Evolutionary conservation across 2,329 filamentous ascomycete species (phyloP).

Genomic region (Fusarium illudens): DNA sequence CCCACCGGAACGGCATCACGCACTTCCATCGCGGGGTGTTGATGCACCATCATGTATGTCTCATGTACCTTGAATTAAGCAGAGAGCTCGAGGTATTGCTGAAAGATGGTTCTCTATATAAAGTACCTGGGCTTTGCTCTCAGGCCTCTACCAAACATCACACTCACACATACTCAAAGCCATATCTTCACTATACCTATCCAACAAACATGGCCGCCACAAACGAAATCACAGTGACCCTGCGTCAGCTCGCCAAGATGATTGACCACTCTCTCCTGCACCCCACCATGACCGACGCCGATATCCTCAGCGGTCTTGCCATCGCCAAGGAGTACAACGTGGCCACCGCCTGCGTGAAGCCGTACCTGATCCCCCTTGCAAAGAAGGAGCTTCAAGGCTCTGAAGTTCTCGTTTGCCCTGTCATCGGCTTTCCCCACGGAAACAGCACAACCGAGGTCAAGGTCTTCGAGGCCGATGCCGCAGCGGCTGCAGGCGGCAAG

Average conservation of each 20-base stretch:
- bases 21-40: neutral
- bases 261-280: conserved; percentile 71
- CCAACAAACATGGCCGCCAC: neutral
- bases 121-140: neutral
- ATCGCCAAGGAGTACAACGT: conserved; percentile 58
- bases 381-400: conserved; percentile 56
- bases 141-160: too few relatives aligned
- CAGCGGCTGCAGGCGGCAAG: conserved; percentile 56
- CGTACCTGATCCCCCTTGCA: conserved; percentile 62
- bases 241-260: conserved; percentile 59
- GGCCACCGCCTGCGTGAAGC: conserved; percentile 66
- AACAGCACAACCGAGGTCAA: conserved; percentile 64
- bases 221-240: conserved; percentile 49
- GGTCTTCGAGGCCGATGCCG: conserved; percentile 60
- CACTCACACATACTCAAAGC: neutral
- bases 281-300: conserved; percentile 66
- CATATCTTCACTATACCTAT: neutral
- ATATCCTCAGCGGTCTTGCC: conserved; percentile 59
- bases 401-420: conserved; percentile 62
- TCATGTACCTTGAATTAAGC: neutral
- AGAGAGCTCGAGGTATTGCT: neutral
- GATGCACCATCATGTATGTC: neutral
- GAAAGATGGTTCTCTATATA: neutral
- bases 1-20: neutral
- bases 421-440: conserved; percentile 69